These are phyloP conservation scores for Lecanicillium sp. DNA, from an alignment of 2,329 filamentous ascomycete species.

Conservation along the genomic window DNA sequence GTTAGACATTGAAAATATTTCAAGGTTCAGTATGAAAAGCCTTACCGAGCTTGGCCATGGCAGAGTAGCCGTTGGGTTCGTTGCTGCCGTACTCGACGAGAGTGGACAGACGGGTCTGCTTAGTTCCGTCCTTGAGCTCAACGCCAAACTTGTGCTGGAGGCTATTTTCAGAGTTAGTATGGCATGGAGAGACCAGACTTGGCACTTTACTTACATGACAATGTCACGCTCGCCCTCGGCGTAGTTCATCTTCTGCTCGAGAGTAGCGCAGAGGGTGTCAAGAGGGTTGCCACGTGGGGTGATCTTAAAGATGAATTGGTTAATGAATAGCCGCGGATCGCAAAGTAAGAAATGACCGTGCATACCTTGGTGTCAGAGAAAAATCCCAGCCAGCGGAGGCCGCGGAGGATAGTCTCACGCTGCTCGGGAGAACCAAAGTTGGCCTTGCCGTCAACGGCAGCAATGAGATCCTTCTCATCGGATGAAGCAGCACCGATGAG, in stretches of 20 bases:
- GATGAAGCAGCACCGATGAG: constrained; percentile 62
- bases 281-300: constrained; percentile 70
- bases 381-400: no score
- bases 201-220: constrained; percentile 47
- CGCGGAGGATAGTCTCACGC: no score
- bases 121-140: constrained; percentile 69
- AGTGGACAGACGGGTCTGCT: constrained; percentile 72
- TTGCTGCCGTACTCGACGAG: constrained; percentile 65
- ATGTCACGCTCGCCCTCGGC: constrained; percentile 76
- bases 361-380: no score
- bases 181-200: no score
- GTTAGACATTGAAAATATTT: constrained; percentile 25
- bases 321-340: no score
- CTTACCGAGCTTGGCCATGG: constrained; percentile 63
- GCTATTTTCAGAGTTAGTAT: constrained; percentile 21
- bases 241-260: constrained; percentile 90
- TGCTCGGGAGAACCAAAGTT: constrained; percentile 47
- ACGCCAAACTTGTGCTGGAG: constrained; percentile 80
- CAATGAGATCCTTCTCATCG: constrained; percentile 60
- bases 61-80: constrained; percentile 65
- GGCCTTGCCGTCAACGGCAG: constrained; percentile 67
- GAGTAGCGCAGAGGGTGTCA: constrained; percentile 81
- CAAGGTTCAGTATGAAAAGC: not conserved
- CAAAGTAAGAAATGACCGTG: no score
- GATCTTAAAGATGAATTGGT: constrained; percentile 59